A percentile compares a stretch with the other conserved stretches of the same genome.
These are phyloP conservation scores for Candida chauliodis DNA, from an alignment of 805 yeast species.

Conservation along the genomic window DNA sequence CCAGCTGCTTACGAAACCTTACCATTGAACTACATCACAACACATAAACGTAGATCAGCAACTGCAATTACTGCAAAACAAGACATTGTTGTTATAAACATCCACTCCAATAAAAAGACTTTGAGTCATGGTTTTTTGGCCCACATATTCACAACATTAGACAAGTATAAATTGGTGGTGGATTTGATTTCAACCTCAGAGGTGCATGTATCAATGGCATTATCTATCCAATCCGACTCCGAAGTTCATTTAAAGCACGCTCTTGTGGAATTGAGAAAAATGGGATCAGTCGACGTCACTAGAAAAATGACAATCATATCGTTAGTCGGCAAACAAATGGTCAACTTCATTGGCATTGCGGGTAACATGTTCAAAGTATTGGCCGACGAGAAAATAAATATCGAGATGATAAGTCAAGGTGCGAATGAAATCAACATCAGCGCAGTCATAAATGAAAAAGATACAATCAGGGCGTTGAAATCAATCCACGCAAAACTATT, in stretches of 20 bases:
- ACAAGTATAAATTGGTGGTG: conserved; percentile 80
- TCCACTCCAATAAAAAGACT: conserved; percentile 91
- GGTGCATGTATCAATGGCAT: conserved; percentile 97
- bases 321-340: conserved; percentile 95
- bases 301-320: conserved; percentile 88
- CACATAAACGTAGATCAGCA: conserved; percentile 60
- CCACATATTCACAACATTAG: conserved; percentile 80
- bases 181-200: conserved; percentile 96
- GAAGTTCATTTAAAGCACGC: conserved; percentile 66
- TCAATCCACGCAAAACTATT: conserved; percentile 78
- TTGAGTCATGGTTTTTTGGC: conserved; percentile 95
- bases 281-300: conserved; percentile 88
- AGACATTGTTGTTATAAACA: conserved; percentile 85
- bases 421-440: conserved; percentile 97
- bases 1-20: conserved; percentile 67
- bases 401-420: conserved; percentile 98
- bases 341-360: conserved; percentile 93
- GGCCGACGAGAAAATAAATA: conserved; percentile 87
- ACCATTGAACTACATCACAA: conserved; percentile 31
- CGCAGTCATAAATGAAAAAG: conserved; percentile 83
- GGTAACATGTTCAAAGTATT: conserved; percentile 94
- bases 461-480: conserved; percentile 80
- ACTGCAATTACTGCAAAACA: conserved; percentile 96
- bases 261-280: conserved; percentile 67
- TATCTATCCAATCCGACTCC: conserved; percentile 70